Conservation (phyloP, 371 early-diverging fungal genomes). For the Capillidium rhysosporum region DNA sequence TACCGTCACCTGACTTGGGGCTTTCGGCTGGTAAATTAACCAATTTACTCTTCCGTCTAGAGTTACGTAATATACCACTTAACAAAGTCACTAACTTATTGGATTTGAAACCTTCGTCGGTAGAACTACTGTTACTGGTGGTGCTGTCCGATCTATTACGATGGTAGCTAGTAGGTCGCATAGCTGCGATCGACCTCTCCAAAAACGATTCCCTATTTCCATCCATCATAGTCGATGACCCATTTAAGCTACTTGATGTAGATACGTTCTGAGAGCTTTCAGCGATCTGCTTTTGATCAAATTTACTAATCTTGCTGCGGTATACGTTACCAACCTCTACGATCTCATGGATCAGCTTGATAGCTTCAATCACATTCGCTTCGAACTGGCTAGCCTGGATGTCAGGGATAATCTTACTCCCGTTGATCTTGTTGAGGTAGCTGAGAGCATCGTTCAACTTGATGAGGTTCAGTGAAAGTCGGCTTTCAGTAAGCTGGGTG, state of each 20-base stretch:
- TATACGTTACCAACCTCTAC: too few species aligned
- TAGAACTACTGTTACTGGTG: not conserved
- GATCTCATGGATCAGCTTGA: too few species aligned
- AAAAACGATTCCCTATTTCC: not conserved
- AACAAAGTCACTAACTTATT: conserved; percentile 1
- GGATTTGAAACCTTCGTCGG: not conserved
- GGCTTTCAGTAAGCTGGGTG: not conserved
- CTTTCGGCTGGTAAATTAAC: not conserved
- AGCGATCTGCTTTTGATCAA: too few species aligned
- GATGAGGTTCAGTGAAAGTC: too few species aligned
- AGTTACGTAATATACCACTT: conserved; percentile 1
- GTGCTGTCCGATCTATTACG: not conserved
- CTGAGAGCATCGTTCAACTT: too few species aligned
- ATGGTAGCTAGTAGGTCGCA: not conserved
- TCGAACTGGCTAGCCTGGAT: too few species aligned
- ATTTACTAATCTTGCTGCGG: too few species aligned
- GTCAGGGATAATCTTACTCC: too few species aligned
- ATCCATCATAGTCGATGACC: not conserved
- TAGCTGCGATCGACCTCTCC: not conserved
- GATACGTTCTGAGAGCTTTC: not conserved
- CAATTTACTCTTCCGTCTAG: not conserved
- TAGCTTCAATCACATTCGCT: too few species aligned
- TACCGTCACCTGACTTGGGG: not conserved
- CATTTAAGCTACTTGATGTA: not conserved
- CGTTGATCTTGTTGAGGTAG: too few species aligned